These are phyloP conservation scores for Crithidia expoeki DNA, from an alignment of 208 protist species.

Conservation along the genomic window DNA sequence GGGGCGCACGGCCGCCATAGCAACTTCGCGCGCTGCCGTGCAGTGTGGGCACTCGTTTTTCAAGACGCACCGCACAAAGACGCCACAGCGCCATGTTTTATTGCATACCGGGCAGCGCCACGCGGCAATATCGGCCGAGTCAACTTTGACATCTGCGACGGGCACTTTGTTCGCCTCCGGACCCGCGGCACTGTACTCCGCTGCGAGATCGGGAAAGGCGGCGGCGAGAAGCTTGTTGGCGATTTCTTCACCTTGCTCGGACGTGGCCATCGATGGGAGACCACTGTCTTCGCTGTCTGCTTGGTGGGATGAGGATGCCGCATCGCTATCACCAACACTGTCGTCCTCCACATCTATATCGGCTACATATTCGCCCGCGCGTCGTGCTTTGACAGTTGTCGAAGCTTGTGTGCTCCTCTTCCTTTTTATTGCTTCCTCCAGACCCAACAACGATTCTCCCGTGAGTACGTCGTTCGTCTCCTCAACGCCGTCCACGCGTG, in stretches of 20 bases:
- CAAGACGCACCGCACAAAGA: slow-evolving; percentile 76
- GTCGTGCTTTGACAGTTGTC: not conserved
- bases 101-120: slow-evolving; percentile 69
- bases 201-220: slow-evolving; percentile 59
- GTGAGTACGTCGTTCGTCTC: not conserved
- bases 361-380: too few species aligned
- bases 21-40: slow-evolving; percentile 29
- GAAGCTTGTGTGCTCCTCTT: not conserved
- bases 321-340: not conserved
- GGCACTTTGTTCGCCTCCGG: slow-evolving; percentile 35
- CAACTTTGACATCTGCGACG: slow-evolving; percentile 42
- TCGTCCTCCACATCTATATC: not conserved
- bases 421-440: not conserved
- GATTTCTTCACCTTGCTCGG: slow-evolving; percentile 3
- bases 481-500: slow-evolving; percentile 4
- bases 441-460: not conserved
- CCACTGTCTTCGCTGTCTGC: not conserved
- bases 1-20: slow-evolving; percentile 39
- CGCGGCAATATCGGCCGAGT: slow-evolving; percentile 49
- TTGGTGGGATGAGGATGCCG: not conserved
- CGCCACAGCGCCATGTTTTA: slow-evolving; percentile 59
- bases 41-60: slow-evolving; percentile 73
- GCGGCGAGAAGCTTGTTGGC: slow-evolving; percentile 57
- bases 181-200: slow-evolving; percentile 61
- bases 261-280: not conserved